phyloP scores from a whole-genome alignment of 352 stramenopile species.

The Phytophthora hibernalis region DNA sequence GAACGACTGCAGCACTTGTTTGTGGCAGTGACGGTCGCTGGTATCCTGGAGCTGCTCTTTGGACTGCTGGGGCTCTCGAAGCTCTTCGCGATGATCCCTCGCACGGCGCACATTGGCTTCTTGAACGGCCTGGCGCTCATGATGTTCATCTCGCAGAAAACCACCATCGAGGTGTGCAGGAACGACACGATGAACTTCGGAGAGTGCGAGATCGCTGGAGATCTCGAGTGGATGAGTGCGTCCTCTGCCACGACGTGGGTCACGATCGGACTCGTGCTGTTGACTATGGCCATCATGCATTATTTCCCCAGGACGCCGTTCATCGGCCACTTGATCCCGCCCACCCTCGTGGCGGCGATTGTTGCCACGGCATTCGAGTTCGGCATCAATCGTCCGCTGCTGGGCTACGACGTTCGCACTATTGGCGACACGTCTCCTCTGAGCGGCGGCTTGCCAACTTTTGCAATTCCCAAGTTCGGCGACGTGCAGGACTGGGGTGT shows the following conservation, averaged over 20 bases:
- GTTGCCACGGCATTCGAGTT: constrained; percentile 89
- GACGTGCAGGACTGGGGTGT: constrained; percentile 66
- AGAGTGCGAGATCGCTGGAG: constrained; percentile 70
- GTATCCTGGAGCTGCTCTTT: constrained; percentile 87
- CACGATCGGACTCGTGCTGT: constrained; percentile 68
- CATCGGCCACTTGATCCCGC: constrained; percentile 74
- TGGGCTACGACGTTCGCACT: constrained; percentile 77
- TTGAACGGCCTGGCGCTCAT: constrained; percentile 96
- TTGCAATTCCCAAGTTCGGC: constrained; percentile 54
- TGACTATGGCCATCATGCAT: constrained; percentile 91
- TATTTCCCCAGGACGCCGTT: constrained; percentile 72
- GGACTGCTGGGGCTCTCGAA: constrained; percentile 86
- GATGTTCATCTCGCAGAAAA: constrained; percentile 95
- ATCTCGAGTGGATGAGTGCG: constrained; percentile 81
- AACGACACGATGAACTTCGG: constrained; percentile 66
- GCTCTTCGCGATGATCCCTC: constrained; percentile 93
- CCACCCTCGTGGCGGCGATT: constrained; percentile 80
- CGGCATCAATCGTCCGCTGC: constrained; percentile 79
- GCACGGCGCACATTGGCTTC: constrained; percentile 96
- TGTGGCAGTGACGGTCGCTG: constrained; percentile 87
- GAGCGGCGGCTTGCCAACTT: constrained; percentile 57
- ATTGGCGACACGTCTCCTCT: constrained; percentile 80
- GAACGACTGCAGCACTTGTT: constrained; percentile 88
- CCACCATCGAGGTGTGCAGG: constrained; percentile 88
- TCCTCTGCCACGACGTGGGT: constrained; percentile 64